These are phyloP conservation scores for Penicillium taxi DNA, from an alignment of 495 filamentous ascomycete species.

Conservation along the genomic window DNA sequence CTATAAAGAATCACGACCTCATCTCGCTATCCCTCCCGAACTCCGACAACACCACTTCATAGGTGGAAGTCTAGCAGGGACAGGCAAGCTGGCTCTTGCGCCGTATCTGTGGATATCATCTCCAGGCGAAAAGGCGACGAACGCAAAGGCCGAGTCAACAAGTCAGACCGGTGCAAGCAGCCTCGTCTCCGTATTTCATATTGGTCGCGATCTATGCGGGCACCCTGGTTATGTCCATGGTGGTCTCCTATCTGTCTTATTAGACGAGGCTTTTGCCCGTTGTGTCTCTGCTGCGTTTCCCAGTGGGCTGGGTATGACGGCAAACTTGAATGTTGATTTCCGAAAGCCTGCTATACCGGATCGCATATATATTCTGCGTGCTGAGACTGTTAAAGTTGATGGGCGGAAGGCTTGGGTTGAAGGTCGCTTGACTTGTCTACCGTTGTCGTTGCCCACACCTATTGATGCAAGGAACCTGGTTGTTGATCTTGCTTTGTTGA, in stretches of 20 bases:
- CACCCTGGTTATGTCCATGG: constrained; percentile 37
- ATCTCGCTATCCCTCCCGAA: constrained; percentile 25
- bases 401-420: constrained; percentile 38
- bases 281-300: constrained; percentile 33
- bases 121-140: neutral
- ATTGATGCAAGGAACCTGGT: constrained; percentile 3
- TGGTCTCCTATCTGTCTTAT: constrained; percentile 31
- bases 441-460: constrained; percentile 9
- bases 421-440: constrained; percentile 26
- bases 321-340: constrained; percentile 57
- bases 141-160: constrained; percentile 3
- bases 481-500: constrained; percentile 8
- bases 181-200: constrained; percentile 31
- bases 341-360: constrained; percentile 52
- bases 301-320: constrained; percentile 49
- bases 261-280: constrained; percentile 37
- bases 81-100: constrained; percentile 64
- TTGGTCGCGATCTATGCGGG: constrained; percentile 29
- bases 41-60: constrained; percentile 31
- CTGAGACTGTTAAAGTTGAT: constrained; percentile 36
- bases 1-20: constrained; percentile 67
- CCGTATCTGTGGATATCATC: constrained; percentile 58
- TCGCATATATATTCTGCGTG: constrained; percentile 54
- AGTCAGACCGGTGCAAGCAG: constrained; percentile 17
- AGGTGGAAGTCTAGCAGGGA: constrained; percentile 52